Evolutionary conservation across 192 early-diverging fungal species (phyloP).

Genomic region (Dimargaris verticillata): DNA sequence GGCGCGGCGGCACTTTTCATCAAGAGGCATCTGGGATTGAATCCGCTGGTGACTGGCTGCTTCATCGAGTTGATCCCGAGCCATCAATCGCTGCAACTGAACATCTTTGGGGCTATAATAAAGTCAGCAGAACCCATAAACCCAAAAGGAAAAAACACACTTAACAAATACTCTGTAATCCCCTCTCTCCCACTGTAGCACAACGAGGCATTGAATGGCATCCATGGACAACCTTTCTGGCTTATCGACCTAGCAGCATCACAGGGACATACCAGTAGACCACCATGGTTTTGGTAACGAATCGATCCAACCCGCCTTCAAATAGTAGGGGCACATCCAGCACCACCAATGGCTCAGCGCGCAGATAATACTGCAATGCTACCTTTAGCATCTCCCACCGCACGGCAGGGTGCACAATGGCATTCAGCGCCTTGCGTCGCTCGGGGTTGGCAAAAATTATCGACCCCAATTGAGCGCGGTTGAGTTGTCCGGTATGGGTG

Average conservation of each 20-base stretch:
- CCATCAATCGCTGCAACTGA: conserved; percentile 59
- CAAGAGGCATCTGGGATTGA: conserved; percentile 66
- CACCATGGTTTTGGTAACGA: conserved; percentile 56
- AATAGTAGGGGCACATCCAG: conserved; percentile 89
- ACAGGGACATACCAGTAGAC: too few relatives aligned
- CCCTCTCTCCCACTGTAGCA: conserved; percentile 5
- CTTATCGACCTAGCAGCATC: conserved; percentile 28
- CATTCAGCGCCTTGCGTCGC: conserved; percentile 59
- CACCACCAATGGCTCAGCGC: conserved; percentile 49
- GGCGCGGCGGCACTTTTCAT: conserved; percentile 58
- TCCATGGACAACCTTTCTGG: not conserved
- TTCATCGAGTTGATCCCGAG: conserved; percentile 48
- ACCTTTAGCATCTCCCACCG: conserved; percentile 60
- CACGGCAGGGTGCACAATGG: conserved; percentile 75
- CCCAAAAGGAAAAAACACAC: not conserved
- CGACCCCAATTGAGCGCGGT: conserved; percentile 58
- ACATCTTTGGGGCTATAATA: conserved; percentile 40
- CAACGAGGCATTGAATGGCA: not conserved
- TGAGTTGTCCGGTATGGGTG: conserved; percentile 30
- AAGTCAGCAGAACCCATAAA: not conserved
- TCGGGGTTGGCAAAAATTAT: conserved; percentile 62
- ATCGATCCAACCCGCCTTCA: conserved; percentile 61
- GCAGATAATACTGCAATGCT: conserved; percentile 49
- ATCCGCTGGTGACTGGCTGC: conserved; percentile 52
- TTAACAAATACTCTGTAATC: not conserved